phyloP scores from a whole-genome alignment of 2,329 filamentous ascomycete genomes.

The Phaeosphaeria sp. region DNA sequence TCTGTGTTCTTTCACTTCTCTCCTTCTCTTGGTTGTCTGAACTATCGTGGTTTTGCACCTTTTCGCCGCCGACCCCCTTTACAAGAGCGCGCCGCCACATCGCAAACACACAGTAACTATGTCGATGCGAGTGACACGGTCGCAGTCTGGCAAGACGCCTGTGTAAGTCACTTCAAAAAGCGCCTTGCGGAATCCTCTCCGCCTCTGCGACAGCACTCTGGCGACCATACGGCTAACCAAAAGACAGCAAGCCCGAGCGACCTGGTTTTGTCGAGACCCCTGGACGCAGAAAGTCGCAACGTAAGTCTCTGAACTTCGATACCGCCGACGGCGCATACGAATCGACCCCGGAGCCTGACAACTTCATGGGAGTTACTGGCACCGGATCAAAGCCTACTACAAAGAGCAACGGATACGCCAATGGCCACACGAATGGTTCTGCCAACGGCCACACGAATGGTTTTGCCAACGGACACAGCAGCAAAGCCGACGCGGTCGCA shows the following conservation, averaged over 20 bases:
- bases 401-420: constrained; percentile 18
- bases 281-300: constrained; percentile 50
- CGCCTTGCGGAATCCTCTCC: not conserved
- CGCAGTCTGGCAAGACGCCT: constrained; percentile 57
- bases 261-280: constrained; percentile 59
- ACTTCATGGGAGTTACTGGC: constrained; percentile 15
- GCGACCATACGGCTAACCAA: constrained; percentile 26
- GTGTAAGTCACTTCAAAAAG: constrained; percentile 43
- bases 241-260: constrained; percentile 49
- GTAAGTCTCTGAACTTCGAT: constrained; percentile 49
- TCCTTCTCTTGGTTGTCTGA: not conserved
- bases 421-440: constrained; percentile 41
- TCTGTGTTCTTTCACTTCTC: not conserved
- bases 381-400: constrained; percentile 9
- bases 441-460: constrained; percentile 47
- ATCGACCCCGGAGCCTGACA: constrained; percentile 46
- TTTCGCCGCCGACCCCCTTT: constrained; percentile 7
- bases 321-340: constrained; percentile 35
- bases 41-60: not conserved
- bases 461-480: constrained; percentile 26
- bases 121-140: constrained; percentile 53
- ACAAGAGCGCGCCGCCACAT: constrained; percentile 21
- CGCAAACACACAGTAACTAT: constrained; percentile 29
- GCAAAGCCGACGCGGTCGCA: constrained; percentile 16
- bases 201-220: not conserved